phyloP scores from a whole-genome alignment of 768 basidiomycete species.

The Tylopilus sp. region DNA sequence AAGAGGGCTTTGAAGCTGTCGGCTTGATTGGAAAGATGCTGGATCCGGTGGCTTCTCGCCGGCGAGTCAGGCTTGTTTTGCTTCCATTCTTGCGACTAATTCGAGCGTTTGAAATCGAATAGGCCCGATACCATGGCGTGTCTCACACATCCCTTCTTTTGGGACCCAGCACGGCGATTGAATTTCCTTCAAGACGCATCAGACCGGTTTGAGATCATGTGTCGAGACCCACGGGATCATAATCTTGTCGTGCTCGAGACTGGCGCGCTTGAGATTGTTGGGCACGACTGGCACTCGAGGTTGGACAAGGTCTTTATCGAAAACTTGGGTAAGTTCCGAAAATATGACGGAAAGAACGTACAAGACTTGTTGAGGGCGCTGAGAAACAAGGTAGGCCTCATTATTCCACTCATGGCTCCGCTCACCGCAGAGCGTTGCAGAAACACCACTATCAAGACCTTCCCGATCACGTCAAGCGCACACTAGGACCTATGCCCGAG shows the following conservation, averaged over 20 bases:
- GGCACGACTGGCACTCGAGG: conserved; percentile 84
- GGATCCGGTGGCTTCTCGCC: conserved; percentile 62
- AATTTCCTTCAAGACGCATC: conserved; percentile 97
- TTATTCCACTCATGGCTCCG: neutral
- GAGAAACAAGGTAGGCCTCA: conserved; percentile 79
- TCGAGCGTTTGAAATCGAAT: neutral
- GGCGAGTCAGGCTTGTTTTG: conserved; percentile 48
- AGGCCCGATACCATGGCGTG: conserved; percentile 89
- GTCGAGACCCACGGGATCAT: conserved; percentile 81
- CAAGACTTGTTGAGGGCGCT: conserved; percentile 91
- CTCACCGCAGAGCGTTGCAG: conserved; percentile 37
- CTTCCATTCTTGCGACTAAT: conserved; percentile 4
- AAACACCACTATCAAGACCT: conserved; percentile 99
- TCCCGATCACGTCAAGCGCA: conserved; percentile 84
- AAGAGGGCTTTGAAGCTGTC: conserved; percentile 90
- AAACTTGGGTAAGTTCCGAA: conserved; percentile 94
- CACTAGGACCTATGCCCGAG: conserved; percentile 87
- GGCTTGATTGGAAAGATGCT: conserved; percentile 81
- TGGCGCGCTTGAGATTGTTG: conserved; percentile 67
- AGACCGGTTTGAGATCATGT: conserved; percentile 98
- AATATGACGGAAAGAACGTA: conserved; percentile 89
- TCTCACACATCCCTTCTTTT: conserved; percentile 94
- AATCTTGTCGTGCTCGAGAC: conserved; percentile 73
- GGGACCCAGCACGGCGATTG: conserved; percentile 82
- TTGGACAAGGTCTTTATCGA: conserved; percentile 90